These are phyloP conservation scores for Epichloe aotearoae DNA, from an alignment of 2,329 filamentous ascomycete species.

Conservation along the genomic window DNA sequence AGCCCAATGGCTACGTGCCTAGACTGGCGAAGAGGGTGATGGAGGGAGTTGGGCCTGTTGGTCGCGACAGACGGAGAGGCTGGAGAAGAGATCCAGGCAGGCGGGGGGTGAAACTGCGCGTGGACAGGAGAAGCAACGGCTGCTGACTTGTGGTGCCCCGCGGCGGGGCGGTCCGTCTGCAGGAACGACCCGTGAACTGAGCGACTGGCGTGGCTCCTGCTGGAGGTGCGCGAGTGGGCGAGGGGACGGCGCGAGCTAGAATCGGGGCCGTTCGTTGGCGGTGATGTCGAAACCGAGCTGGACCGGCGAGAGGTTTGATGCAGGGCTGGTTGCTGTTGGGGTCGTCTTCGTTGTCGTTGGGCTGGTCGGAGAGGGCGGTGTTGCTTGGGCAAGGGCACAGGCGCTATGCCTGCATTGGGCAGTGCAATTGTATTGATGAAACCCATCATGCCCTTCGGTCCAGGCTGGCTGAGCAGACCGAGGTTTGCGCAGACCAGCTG, in stretches of 20 bases:
- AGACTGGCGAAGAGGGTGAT: not conserved
- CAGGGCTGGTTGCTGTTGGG: not conserved
- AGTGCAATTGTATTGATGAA: not conserved
- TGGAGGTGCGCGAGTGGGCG: too few species aligned
- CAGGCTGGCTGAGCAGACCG: not conserved
- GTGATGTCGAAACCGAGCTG: not conserved
- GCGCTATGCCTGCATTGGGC: conserved; percentile 16
- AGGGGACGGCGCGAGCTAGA: not conserved
- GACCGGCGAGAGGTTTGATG: not conserved
- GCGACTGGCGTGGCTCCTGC: conserved; percentile 3
- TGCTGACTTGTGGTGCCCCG: conserved; percentile 9
- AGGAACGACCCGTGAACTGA: conserved; percentile 12
- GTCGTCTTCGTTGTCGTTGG: conserved; percentile 6
- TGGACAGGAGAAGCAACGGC: not conserved
- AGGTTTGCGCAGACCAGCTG: not conserved
- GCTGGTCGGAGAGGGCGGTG: conserved; percentile 5
- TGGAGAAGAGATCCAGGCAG: not conserved
- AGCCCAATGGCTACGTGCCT: conserved; percentile 3
- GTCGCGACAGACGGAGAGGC: not conserved
- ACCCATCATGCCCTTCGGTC: not conserved
- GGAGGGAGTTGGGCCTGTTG: conserved; percentile 2
- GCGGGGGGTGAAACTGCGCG: not conserved
- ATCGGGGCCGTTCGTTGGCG: not conserved
- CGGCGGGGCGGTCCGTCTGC: conserved; percentile 17
- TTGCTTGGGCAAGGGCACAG: conserved; percentile 9